These are phyloP conservation scores for Paspalum notatum DNA, from an alignment of 176 grass and related monocot species.

Conservation along the genomic window DNA sequence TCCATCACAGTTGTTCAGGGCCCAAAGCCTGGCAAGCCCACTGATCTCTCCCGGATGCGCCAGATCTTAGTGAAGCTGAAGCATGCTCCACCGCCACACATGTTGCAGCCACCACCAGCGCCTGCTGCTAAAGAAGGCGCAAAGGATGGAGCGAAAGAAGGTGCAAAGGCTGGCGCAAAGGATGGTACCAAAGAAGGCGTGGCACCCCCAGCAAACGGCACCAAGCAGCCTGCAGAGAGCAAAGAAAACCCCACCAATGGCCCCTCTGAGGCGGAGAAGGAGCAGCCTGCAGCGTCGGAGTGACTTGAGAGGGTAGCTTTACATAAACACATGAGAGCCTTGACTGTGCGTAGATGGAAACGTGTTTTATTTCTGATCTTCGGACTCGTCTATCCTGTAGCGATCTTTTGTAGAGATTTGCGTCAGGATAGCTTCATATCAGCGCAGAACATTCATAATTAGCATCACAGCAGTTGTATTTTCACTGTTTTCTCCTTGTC, in stretches of 20 bases:
- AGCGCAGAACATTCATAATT: constrained; percentile 43
- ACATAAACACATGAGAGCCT: constrained; percentile 38
- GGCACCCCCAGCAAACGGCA: constrained; percentile 37
- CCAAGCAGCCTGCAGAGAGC: constrained; percentile 43
- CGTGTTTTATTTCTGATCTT: constrained; percentile 38
- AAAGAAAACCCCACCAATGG: constrained; percentile 43
- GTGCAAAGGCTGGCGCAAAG: constrained; percentile 30
- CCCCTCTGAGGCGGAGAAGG: constrained; percentile 22
- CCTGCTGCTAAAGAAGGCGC: constrained; percentile 50
- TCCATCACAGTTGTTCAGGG: constrained; percentile 79
- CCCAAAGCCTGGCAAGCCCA: constrained; percentile 90
- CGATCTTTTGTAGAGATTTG: constrained; percentile 52
- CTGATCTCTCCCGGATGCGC: constrained; percentile 84
- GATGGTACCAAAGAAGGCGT: constrained; percentile 28
- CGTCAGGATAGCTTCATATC: constrained; percentile 36
- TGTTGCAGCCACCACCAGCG: constrained; percentile 66
- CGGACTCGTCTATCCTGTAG: constrained; percentile 35
- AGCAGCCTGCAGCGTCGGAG: constrained; percentile 44
- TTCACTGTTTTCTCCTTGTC: constrained; percentile 22
- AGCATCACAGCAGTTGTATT: constrained; percentile 37
- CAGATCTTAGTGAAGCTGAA: constrained; percentile 88
- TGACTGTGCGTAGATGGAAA: constrained; percentile 42
- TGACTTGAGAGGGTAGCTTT: constrained; percentile 38
- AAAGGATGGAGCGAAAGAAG: constrained; percentile 40
- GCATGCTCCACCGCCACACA: constrained; percentile 74